These are phyloP conservation scores for Fusarium dimerum DNA, from an alignment of 2,329 filamentous ascomycete species.

Conservation along the genomic window DNA sequence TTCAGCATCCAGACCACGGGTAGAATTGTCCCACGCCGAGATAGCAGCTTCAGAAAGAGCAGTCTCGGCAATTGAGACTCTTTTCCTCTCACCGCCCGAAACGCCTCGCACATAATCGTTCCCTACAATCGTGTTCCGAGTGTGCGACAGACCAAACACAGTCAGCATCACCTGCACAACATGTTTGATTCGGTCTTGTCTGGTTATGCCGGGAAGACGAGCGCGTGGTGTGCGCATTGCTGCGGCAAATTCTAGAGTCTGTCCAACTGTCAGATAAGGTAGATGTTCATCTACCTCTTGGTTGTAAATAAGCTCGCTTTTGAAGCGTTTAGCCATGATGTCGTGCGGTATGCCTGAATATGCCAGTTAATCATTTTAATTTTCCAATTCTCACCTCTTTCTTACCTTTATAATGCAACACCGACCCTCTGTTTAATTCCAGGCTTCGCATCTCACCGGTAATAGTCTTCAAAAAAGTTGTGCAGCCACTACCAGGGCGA, in stretches of 20 bases:
- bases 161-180: too few relatives aligned
- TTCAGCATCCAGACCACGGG: constrained; percentile 52
- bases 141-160: too few relatives aligned
- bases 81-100: too few relatives aligned
- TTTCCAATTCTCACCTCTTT: neutral
- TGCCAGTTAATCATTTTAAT: constrained; percentile 19
- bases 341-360: neutral
- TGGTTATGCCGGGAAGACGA: neutral
- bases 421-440: neutral
- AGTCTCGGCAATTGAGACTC: neutral
- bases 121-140: too few relatives aligned
- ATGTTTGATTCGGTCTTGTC: neutral
- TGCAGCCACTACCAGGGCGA: constrained; percentile 42
- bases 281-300: constrained; percentile 55
- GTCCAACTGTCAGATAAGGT: constrained; percentile 47
- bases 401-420: neutral
- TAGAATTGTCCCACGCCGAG: constrained; percentile 46
- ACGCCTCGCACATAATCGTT: too few relatives aligned
- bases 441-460: constrained; percentile 5
- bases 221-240: constrained; percentile 43
- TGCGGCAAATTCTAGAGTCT: constrained; percentile 63
- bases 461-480: constrained; percentile 14
- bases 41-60: constrained; percentile 26
- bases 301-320: constrained; percentile 67
- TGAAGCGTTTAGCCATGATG: constrained; percentile 8